These are phyloP conservation scores for Fusarium tjaetaba DNA, from an alignment of 2,329 filamentous ascomycete genomes.

Conservation along the genomic window DNA sequence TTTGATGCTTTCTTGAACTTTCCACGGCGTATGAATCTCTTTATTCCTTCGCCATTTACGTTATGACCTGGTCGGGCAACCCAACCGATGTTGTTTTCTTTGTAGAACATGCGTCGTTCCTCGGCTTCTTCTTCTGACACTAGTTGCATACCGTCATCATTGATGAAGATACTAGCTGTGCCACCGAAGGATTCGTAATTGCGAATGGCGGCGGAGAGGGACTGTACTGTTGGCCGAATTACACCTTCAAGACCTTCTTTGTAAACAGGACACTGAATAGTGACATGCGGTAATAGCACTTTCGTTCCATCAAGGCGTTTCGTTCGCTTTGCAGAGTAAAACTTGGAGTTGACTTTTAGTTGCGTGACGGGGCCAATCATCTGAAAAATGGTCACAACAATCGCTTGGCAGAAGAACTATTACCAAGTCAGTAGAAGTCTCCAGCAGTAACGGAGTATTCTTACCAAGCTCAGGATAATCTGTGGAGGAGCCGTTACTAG, in stretches of 20 bases:
- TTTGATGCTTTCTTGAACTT: slow-evolving; percentile 74
- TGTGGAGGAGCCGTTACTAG: not conserved
- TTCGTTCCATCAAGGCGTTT: not conserved
- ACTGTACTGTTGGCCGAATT: slow-evolving; percentile 64
- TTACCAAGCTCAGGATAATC: not conserved
- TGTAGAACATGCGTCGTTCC: slow-evolving; percentile 64
- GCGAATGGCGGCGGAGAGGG: slow-evolving; percentile 66
- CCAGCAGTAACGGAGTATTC: too few species aligned
- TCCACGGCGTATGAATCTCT: slow-evolving; percentile 62
- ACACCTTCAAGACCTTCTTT: slow-evolving; percentile 49
- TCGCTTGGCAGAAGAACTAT: not conserved
- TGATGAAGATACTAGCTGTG: slow-evolving; percentile 72
- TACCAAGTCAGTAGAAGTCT: rapidly evolving
- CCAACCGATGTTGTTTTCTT: slow-evolving; percentile 66
- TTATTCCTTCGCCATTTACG: not conserved
- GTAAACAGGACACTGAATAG: slow-evolving; percentile 57
- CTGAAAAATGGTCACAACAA: not conserved
- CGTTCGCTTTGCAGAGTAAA: not conserved
- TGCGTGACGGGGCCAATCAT: not conserved
- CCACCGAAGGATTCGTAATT: slow-evolving; percentile 69
- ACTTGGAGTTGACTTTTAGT: slow-evolving; percentile 26
- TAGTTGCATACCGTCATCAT: slow-evolving; percentile 74
- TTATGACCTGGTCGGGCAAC: slow-evolving; percentile 56
- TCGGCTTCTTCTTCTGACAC: slow-evolving; percentile 59
- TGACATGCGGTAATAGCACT: slow-evolving; percentile 50